Conservation (phyloP, 106 monocot genomes). For the Chionographis japonica region DNA sequence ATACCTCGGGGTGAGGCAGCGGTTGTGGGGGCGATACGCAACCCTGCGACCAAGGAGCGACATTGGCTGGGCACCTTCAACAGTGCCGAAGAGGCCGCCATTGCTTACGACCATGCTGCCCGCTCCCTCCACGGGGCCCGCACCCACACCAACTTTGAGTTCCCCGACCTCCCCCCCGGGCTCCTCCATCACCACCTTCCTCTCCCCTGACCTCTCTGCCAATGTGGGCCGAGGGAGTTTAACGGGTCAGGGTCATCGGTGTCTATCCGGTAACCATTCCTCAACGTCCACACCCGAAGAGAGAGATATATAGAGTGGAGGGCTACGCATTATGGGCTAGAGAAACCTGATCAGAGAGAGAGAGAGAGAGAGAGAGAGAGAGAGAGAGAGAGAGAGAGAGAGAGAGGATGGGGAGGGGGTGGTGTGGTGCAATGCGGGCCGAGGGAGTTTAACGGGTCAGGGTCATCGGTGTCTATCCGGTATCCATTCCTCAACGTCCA, state of each 20-base stretch:
- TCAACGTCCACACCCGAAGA: too few species aligned
- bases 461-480: too few species aligned
- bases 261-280: too few species aligned
- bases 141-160: slow-evolving; percentile 70
- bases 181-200: slow-evolving; percentile 67
- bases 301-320: too few species aligned
- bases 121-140: slow-evolving; percentile 48
- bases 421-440: too few species aligned
- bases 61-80: slow-evolving; percentile 88
- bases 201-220: slow-evolving; percentile 48
- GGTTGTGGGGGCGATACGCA: slow-evolving; percentile 77
- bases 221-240: slow-evolving; percentile 30
- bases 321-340: too few species aligned
- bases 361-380: too few species aligned
- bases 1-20: slow-evolving; percentile 61
- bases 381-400: too few species aligned
- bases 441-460: too few species aligned
- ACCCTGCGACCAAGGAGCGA: slow-evolving; percentile 70
- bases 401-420: too few species aligned
- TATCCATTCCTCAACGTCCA: too few species aligned
- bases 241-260: not conserved
- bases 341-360: too few species aligned
- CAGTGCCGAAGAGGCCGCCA: slow-evolving; percentile 72
- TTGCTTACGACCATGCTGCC: slow-evolving; percentile 69
- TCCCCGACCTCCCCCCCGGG: slow-evolving; percentile 63